Evolutionary conservation across 768 basidiomycete genomes (phyloP).

Genomic region (Lentinula detonsa): DNA sequence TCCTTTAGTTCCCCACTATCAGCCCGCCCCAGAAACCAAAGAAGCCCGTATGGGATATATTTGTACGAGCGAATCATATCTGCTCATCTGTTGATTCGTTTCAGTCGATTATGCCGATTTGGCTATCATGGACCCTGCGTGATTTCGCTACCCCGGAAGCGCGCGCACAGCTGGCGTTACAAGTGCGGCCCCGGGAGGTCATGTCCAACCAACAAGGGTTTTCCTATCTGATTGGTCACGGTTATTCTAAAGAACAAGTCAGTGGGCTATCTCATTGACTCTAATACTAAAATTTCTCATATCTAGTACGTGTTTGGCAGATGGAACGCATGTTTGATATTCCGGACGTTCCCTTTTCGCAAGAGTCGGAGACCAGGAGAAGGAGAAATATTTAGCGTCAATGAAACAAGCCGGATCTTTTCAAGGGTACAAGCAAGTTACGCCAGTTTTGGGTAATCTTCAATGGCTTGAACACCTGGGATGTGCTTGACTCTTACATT

Average conservation of each 20-base stretch:
- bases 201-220: constrained; percentile 27
- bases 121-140: constrained; percentile 29
- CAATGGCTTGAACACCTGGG: not conserved
- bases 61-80: not conserved
- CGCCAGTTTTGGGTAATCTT: constrained; percentile 39
- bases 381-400: constrained; percentile 27
- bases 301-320: constrained; percentile 14
- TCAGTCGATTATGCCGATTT: constrained; percentile 38
- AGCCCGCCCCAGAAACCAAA: constrained; percentile 24
- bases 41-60: constrained; percentile 19
- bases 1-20: constrained; percentile 22
- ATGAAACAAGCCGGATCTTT: constrained; percentile 39
- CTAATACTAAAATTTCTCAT: not conserved
- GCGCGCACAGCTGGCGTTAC: constrained; percentile 18
- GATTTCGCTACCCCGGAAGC: constrained; percentile 17
- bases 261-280: not conserved
- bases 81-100: not conserved
- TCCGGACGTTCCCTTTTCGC: constrained; percentile 35
- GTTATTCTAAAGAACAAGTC: constrained; percentile 34
- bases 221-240: constrained; percentile 46
- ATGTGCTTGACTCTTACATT: not conserved
- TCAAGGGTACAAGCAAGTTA: constrained; percentile 50
- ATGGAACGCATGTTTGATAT: constrained; percentile 41
- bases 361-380: constrained; percentile 35
- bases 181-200: constrained; percentile 29